Evolutionary conservation across 1,284 basidiomycete species (phyloP).

Genomic region (Cystobasidium slooffiae): DNA sequence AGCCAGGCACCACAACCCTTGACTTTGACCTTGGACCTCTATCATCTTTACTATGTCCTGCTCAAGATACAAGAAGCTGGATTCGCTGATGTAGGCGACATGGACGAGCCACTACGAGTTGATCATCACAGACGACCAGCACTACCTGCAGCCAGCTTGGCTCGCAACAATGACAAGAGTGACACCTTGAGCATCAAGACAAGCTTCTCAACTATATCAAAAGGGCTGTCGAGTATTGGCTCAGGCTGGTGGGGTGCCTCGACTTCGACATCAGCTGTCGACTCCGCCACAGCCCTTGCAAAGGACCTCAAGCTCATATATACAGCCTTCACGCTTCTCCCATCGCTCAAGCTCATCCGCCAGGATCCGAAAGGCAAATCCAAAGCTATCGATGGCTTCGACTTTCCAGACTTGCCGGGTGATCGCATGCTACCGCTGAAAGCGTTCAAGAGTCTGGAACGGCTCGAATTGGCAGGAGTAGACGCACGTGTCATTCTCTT

Average conservation of each 20-base stretch:
- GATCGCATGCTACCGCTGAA: constrained; percentile 78
- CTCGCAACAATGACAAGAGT: constrained; percentile 30
- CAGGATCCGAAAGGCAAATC: constrained; percentile 63
- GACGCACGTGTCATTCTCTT: constrained; percentile 82
- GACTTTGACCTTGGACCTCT: constrained; percentile 72
- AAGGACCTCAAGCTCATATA: constrained; percentile 80
- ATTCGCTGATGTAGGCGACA: constrained; percentile 69
- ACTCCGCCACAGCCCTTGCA: constrained; percentile 60
- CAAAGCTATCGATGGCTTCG: constrained; percentile 71
- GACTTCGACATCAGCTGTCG: constrained; percentile 3
- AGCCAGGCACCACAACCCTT: constrained; percentile 56
- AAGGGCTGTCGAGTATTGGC: constrained; percentile 65
- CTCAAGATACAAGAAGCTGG: constrained; percentile 81
- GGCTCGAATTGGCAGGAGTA: constrained; percentile 73
- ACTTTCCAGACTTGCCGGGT: constrained; percentile 69
- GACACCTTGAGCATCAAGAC: constrained; percentile 34
- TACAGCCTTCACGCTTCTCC: constrained; percentile 83
- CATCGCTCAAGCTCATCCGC: constrained; percentile 63
- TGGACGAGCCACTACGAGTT: constrained; percentile 74
- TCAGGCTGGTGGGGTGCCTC: constrained; percentile 38
- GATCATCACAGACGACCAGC: constrained; percentile 68
- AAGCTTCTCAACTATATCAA: constrained; percentile 63
- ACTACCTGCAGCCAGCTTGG: background rate
- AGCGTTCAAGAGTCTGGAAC: constrained; percentile 78
- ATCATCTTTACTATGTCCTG: constrained; percentile 84